phyloP scores from a whole-genome alignment of 2,329 filamentous ascomycete genomes.

The Monascus ruber region DNA sequence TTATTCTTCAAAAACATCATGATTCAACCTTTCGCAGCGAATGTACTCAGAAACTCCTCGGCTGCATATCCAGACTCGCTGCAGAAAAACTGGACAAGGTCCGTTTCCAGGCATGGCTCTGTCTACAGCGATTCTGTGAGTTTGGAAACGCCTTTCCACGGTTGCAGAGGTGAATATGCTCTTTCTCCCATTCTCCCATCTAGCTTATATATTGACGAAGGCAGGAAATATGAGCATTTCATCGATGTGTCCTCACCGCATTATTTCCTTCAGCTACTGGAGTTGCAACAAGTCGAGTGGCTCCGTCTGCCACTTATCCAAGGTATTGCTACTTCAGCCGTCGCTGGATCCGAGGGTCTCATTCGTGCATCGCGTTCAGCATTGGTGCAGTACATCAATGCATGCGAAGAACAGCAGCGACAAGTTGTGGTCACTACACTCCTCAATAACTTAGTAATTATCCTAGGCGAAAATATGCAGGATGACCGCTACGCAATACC shows the following conservation, averaged over 20 bases:
- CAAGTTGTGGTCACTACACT: slow-evolving; percentile 33
- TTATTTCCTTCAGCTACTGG: slow-evolving; percentile 33
- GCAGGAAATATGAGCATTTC: slow-evolving; percentile 32
- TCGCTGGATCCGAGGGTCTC: slow-evolving; percentile 34
- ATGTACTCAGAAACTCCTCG: slow-evolving; percentile 18
- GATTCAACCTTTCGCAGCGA: slow-evolving; percentile 4
- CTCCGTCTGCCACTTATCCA: slow-evolving; percentile 28
- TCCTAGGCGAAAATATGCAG: slow-evolving; percentile 42
- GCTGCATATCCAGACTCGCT: slow-evolving; percentile 53
- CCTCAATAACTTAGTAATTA: slow-evolving; percentile 42
- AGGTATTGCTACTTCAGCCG: slow-evolving; percentile 35
- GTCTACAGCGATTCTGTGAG: slow-evolving; percentile 31
- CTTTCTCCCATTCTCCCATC: not conserved
- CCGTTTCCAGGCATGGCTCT: slow-evolving; percentile 43
- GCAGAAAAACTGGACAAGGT: slow-evolving; percentile 87
- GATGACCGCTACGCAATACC: slow-evolving; percentile 65
- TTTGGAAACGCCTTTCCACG: slow-evolving; percentile 20
- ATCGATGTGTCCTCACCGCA: slow-evolving; percentile 32
- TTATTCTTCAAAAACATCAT: slow-evolving; percentile 15
- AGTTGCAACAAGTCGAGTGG: slow-evolving; percentile 24
- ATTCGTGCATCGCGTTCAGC: slow-evolving; percentile 32
- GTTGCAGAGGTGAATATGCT: slow-evolving; percentile 32
- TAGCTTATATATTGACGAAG: slow-evolving; percentile 7
- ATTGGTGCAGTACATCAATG: slow-evolving; percentile 25
- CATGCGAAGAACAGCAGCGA: slow-evolving; percentile 15